Conservation (phyloP, 2,329 filamentous ascomycete genomes). For the Ophiostoma populinum region DNA sequence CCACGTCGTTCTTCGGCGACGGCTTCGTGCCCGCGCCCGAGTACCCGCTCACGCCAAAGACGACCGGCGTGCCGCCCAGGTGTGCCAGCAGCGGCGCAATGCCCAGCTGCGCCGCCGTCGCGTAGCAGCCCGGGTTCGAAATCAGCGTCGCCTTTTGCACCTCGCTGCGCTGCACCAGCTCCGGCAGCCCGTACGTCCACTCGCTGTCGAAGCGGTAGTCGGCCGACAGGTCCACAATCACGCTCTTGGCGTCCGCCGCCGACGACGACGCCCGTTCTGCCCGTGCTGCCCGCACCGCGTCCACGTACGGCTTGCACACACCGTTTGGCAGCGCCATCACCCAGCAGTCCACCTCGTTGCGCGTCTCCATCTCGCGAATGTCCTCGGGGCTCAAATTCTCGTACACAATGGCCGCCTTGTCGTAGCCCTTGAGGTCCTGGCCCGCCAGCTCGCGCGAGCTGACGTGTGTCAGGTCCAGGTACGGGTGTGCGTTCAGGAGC, state of each 20-base stretch:
- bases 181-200: conserved; percentile 85
- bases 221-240: conserved; percentile 89
- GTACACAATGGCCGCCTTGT: conserved; percentile 81
- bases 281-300: conserved; percentile 61
- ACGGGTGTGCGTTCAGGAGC: conserved; percentile 71
- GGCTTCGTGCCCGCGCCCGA: conserved; percentile 91
- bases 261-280: conserved; percentile 19
- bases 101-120: conserved; percentile 79
- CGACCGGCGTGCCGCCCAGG: conserved; percentile 60
- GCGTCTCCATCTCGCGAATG: conserved; percentile 65
- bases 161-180: conserved; percentile 59
- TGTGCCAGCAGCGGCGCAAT: conserved; percentile 66
- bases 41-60: conserved; percentile 88
- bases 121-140: conserved; percentile 87
- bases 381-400: conserved; percentile 82
- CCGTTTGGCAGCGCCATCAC: conserved; percentile 94
- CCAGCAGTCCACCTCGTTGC: conserved; percentile 83
- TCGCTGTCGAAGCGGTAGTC: conserved; percentile 78
- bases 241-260: conserved; percentile 35
- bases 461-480: conserved; percentile 79
- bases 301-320: conserved; percentile 84
- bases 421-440: conserved; percentile 74
- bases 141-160: conserved; percentile 71
- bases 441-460: conserved; percentile 86
- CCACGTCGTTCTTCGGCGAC: conserved; percentile 80